Conservation (phyloP, 495 filamentous ascomycete genomes). For the Tricharina praecox region DNA sequence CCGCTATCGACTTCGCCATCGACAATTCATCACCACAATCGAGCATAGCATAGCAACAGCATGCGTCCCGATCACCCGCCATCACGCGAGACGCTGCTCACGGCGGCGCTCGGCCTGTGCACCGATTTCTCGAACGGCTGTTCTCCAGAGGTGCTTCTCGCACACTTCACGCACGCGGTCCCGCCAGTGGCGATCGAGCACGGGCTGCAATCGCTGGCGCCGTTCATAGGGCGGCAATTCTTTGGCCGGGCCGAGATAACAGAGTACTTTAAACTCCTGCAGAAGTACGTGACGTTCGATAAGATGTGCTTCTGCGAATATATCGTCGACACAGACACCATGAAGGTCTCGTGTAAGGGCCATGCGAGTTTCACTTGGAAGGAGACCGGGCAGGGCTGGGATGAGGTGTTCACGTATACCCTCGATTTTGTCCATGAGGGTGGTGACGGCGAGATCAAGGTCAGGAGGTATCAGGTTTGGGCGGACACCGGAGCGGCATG, state of each 20-base stretch:
- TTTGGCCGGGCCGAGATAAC: conserved; percentile 32
- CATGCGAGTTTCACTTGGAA: conserved; percentile 36
- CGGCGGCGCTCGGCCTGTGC: conserved; percentile 33
- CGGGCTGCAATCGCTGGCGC: conserved; percentile 35
- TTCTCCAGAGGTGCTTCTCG: conserved; percentile 28
- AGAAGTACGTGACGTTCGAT: conserved; percentile 30
- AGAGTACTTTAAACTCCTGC: conserved; percentile 35
- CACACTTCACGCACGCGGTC: conserved; percentile 35
- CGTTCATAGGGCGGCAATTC: conserved; percentile 43
- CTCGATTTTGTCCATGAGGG: conserved; percentile 32
- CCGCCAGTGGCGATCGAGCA: conserved; percentile 36
- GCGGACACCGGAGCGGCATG: conserved; percentile 49
- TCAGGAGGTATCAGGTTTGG: conserved; percentile 42
- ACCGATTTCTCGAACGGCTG: conserved; percentile 31
- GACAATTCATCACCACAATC: no score
- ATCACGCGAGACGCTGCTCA: conserved; percentile 29
- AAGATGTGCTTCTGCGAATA: conserved; percentile 37
- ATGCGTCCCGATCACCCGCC: no score
- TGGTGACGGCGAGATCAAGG: conserved; percentile 24
- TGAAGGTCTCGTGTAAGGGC: conserved; percentile 36
- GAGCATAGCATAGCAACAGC: no score
- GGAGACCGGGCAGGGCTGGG: conserved; percentile 37
- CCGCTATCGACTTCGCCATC: no score
- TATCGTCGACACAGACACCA: conserved; percentile 33
- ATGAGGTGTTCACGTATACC: conserved; percentile 42